phyloP scores from a whole-genome alignment of 192 early-diverging fungal species.

The Backusella tarrabulga region DNA sequence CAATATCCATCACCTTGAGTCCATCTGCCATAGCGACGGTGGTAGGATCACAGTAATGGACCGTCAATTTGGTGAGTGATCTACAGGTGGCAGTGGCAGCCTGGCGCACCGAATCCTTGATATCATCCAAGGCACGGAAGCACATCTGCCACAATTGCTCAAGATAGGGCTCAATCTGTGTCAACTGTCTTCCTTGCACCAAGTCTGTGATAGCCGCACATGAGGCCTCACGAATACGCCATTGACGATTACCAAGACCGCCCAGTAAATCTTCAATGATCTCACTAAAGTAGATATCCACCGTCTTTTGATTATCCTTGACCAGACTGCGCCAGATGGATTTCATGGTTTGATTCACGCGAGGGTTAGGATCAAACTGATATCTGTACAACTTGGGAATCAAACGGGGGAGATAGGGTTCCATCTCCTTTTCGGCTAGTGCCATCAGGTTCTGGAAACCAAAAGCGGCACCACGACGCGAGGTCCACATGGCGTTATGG shows the following conservation, averaged over 20 bases:
- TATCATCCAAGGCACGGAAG: slow-evolving; percentile 90
- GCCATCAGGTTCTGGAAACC: slow-evolving; percentile 83
- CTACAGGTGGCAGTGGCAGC: slow-evolving; percentile 82
- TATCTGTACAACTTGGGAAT: slow-evolving; percentile 87
- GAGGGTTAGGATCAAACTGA: slow-evolving; percentile 89
- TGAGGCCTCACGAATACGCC: slow-evolving; percentile 86
- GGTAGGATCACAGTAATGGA: slow-evolving; percentile 81
- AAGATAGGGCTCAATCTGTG: slow-evolving; percentile 72
- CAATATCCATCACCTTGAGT: slow-evolving; percentile 71
- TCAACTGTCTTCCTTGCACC: slow-evolving; percentile 63
- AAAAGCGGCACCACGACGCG: slow-evolving; percentile 83
- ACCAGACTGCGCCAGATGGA: slow-evolving; percentile 85
- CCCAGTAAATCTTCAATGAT: slow-evolving; percentile 82
- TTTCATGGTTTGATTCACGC: slow-evolving; percentile 85
- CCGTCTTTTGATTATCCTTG: slow-evolving; percentile 62
- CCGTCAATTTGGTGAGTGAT: slow-evolving; percentile 75
- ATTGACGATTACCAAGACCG: slow-evolving; percentile 76
- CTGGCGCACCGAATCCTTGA: slow-evolving; percentile 87
- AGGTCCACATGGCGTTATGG: slow-evolving; percentile 91
- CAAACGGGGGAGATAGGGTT: slow-evolving; percentile 73
- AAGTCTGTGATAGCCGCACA: slow-evolving; percentile 74
- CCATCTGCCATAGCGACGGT: slow-evolving; percentile 58
- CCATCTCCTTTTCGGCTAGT: slow-evolving; percentile 75
- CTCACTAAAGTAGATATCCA: slow-evolving; percentile 73
- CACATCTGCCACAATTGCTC: slow-evolving; percentile 87